phyloP scores from a whole-genome alignment of 2,329 filamentous ascomycete genomes.

The Fusarium marasasianum region DNA sequence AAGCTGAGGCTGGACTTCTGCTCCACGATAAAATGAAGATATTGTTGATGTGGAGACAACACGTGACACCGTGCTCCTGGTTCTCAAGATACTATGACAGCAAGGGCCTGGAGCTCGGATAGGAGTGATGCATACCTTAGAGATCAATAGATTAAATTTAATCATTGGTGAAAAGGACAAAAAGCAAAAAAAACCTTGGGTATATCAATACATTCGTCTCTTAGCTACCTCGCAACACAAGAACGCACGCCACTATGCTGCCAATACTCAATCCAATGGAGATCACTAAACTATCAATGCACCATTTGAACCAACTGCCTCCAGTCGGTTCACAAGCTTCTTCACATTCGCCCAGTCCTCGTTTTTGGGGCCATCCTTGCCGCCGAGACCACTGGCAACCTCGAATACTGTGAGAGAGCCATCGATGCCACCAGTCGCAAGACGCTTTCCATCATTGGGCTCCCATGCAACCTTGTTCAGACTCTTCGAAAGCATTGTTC shows the following conservation, averaged over 20 bases:
- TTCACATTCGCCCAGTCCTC: slow-evolving; percentile 97
- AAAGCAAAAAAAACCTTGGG: slow-evolving; percentile 14
- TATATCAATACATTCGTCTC: slow-evolving; percentile 38
- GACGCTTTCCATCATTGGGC: slow-evolving; percentile 81
- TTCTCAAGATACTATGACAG: background rate
- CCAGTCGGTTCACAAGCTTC: slow-evolving; percentile 82
- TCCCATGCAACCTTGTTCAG: slow-evolving; percentile 97
- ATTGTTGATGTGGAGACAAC: slow-evolving; percentile 10
- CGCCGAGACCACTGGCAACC: slow-evolving; percentile 82
- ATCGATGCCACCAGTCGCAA: slow-evolving; percentile 92
- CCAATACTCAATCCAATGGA: slow-evolving; percentile 27
- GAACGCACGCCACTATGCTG: slow-evolving; percentile 25
- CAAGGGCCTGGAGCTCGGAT: background rate
- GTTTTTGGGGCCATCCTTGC: slow-evolving; percentile 81
- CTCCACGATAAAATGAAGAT: slow-evolving; percentile 14
- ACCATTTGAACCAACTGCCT: slow-evolving; percentile 66
- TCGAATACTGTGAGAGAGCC: slow-evolving; percentile 93
- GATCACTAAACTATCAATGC: slow-evolving; percentile 51
- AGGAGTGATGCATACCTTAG: background rate
- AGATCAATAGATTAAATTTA: background rate
- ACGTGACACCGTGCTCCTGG: slow-evolving; percentile 16
- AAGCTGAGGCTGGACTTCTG: background rate
- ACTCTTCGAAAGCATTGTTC: slow-evolving; percentile 80
- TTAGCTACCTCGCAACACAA: slow-evolving; percentile 30
- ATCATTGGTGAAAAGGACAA: too few relatives aligned